Base-by-base conservation (phyloP, 1,284 basidiomycete species). In the Boletus hoseneyae region DNA sequence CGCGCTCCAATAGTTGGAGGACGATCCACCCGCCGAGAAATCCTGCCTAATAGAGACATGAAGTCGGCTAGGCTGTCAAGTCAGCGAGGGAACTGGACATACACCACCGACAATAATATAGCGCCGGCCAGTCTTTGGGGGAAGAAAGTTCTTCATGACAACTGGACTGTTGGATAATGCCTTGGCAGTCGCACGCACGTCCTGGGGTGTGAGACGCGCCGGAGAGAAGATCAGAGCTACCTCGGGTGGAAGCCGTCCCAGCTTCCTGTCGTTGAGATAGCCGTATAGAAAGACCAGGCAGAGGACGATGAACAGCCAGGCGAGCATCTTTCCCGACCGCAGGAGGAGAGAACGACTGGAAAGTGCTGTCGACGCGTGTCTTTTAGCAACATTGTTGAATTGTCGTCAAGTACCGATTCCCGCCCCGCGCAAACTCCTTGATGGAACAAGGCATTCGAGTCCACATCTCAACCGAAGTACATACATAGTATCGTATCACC, bases 1-100 rank as follows among this genome's bases (percentile, higher is more conserved):
- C 87, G 2, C 87, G 77, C 39, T 79, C 70, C 8, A 89, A 54
- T 2, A 90, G 71, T 45, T 85, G 80, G 0, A 79, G 67, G 4
- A 85, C 80, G 35, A 90, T 81, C 87, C 87, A 90, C 12, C 84
- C 83, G 10, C 87, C 87, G 6, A 88, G 63, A 52, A 87, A 87
- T 0, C 86, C 86, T 3, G 80, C 79, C 83, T 87, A 51, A 16
- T 27, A 38, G 45, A 15, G 6, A 41, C 38, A 59, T n/a, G n/a
- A 30, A 42, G 49, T 36, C 5, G 38, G 47, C 11, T 13, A 15
- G 35, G 4, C 3, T 18, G 19, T 30, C 8, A 25, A 19, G 27
- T 19, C 5, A 9, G 35, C 3, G n/a, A 38, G 12, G 43, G 32
- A 55, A 38, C 5, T 23, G 21, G 23, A 67, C 72, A 54, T 60